These are phyloP conservation scores for Rosa persica DNA, from an alignment of 306 rosid genomes.

Conservation along the genomic window DNA sequence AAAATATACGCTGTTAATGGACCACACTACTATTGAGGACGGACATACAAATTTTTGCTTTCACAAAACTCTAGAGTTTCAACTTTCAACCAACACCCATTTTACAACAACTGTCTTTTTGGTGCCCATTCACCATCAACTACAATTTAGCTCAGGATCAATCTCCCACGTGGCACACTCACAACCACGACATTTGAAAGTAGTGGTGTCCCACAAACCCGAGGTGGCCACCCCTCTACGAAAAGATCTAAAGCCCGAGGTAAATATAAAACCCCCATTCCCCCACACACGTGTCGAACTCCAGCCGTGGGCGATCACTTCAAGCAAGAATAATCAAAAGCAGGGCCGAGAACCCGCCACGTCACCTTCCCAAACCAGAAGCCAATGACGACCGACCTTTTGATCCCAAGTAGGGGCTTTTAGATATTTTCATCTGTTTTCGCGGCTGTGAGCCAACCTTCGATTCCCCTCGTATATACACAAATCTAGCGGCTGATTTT, in stretches of 20 bases:
- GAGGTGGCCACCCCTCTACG: conserved; percentile 7
- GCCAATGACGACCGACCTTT: conserved; percentile 40
- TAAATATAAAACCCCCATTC: background rate
- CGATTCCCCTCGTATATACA: background rate
- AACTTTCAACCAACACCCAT: background rate
- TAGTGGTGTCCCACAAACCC: background rate
- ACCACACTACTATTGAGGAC: too few species aligned
- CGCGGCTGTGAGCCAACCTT: conserved; percentile 19
- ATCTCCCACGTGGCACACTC: conserved; percentile 34
- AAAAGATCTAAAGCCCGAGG: conserved; percentile 35
- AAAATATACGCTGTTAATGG: too few species aligned
- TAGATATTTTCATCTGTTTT: conserved; percentile 11
- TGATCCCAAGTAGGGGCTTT: conserved; percentile 23
- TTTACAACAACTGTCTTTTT: too few species aligned
- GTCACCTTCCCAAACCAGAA: conserved; percentile 18
- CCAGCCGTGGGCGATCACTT: background rate
- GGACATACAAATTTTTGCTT: too few species aligned
- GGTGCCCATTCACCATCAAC: too few species aligned
- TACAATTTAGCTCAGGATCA: background rate
- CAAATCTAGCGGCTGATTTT: background rate
- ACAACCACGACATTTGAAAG: conserved; percentile 27
- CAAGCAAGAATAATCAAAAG: conserved; percentile 19
- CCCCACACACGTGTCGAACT: conserved; percentile 16
- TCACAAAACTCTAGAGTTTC: too few species aligned
- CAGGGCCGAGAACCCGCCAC: conserved; percentile 40